These are phyloP conservation scores for Scolecobasidium constrictum DNA, from an alignment of 2,329 filamentous ascomycete species.

Conservation along the genomic window DNA sequence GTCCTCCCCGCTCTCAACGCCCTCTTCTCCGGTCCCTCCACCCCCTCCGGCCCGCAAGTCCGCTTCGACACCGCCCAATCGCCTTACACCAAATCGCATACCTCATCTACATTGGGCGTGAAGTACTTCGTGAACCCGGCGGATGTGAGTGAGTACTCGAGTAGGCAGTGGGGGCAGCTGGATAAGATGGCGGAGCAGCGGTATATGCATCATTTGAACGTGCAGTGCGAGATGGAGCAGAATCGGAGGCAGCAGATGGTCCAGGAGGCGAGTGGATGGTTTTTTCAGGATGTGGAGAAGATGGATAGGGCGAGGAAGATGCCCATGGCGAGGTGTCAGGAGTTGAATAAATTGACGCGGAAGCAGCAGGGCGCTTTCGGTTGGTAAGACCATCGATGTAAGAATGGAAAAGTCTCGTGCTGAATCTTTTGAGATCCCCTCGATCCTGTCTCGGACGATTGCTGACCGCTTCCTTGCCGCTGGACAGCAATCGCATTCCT, in stretches of 20 bases:
- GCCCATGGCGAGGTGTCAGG: slow-evolving; percentile 49
- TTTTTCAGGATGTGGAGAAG: slow-evolving; percentile 69
- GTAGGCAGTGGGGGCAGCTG: slow-evolving; percentile 59
- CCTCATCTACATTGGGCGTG: slow-evolving; percentile 58
- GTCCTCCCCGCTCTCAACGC: slow-evolving; percentile 73
- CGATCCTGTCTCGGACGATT: no score
- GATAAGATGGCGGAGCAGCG: slow-evolving; percentile 68
- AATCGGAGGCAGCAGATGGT: slow-evolving; percentile 53
- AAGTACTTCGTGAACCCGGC: slow-evolving; percentile 77
- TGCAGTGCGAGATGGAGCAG: slow-evolving; percentile 66
- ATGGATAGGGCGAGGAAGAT: slow-evolving; percentile 58
- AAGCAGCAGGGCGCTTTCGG: background rate
- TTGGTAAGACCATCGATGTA: no score
- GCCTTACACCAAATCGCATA: slow-evolving; percentile 65
- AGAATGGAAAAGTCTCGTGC: no score
- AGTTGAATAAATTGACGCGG: slow-evolving; percentile 36
- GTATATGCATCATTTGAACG: slow-evolving; percentile 56
- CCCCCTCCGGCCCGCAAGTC: slow-evolving; percentile 54
- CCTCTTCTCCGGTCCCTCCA: slow-evolving; percentile 48
- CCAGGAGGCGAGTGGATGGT: slow-evolving; percentile 78
- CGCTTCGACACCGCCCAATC: slow-evolving; percentile 61
- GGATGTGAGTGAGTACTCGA: slow-evolving; percentile 61
- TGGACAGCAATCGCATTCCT: no score
- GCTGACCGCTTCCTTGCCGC: no score
- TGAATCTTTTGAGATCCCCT: no score